These are phyloP conservation scores for Trichosporon asahii DNA, from an alignment of 1,284 basidiomycete species.

Conservation along the genomic window DNA sequence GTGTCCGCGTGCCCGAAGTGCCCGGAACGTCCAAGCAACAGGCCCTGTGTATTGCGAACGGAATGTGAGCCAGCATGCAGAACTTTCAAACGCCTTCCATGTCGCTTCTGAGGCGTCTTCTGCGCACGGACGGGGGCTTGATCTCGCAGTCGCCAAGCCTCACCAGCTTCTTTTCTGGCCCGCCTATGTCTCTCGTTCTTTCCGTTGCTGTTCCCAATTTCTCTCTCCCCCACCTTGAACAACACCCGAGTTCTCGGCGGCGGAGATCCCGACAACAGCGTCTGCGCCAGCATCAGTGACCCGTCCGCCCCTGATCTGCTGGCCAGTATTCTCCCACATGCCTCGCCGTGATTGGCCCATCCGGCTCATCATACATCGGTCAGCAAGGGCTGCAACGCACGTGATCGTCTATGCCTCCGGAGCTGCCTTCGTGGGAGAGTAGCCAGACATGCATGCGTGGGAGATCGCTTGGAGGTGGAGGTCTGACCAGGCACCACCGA, in stretches of 20 bases:
- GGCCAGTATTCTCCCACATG: background rate
- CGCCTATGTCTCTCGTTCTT: too few relatives aligned
- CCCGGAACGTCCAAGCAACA: background rate
- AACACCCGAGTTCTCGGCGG: too few relatives aligned
- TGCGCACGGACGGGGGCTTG: background rate
- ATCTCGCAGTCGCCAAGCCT: background rate
- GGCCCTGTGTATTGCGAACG: background rate
- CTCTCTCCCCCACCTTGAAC: background rate
- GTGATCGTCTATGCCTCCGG: background rate
- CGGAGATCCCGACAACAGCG: background rate
- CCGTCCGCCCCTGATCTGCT: too few relatives aligned
- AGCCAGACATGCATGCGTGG: background rate
- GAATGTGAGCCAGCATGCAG: background rate
- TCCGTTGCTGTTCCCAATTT: background rate
- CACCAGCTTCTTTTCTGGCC: background rate
- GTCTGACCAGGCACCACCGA: background rate
- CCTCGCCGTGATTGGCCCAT: background rate
- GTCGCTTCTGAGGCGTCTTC: background rate
- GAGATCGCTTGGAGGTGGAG: background rate
- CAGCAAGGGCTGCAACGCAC: background rate
- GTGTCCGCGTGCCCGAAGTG: too few relatives aligned
- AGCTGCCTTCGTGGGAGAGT: background rate
- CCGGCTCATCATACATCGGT: background rate
- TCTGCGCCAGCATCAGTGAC: background rate
- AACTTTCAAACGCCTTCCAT: background rate